Evolutionary conservation across 2,329 filamentous ascomycete genomes (phyloP), one percentile per base, ranked within the genome.

Genomic region (Calonectria pseudoturangicola): DNA sequence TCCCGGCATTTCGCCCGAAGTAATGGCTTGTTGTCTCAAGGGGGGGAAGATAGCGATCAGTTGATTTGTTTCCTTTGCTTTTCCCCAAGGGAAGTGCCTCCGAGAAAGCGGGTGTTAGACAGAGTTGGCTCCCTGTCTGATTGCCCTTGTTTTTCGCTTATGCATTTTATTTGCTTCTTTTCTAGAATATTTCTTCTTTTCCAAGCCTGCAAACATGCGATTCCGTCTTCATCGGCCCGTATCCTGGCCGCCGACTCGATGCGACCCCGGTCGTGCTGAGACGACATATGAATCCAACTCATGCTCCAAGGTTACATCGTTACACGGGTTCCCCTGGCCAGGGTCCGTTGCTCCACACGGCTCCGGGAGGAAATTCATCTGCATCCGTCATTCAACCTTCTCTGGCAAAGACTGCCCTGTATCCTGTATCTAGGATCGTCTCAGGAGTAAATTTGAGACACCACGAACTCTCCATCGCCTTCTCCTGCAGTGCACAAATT

Each of bases 241-340:
- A 68, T 68, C 73, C 73, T 71, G 65, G 70, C 15, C 47, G n/a
- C 9, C 69, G 65, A 30, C 50, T 70, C 41, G 66, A 71, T 63
- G 33, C 45, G 62, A 65, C 75, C 71, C 54, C 72, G 28, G 58
- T 77, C 51, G 43, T 63, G 66, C 71, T 77, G 76, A 72, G 74
- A 77, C 76, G 74, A 68, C 54, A 63, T 67, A 36, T 68, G 72
- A 66, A 69, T 73, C 71, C 68, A 51, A 66, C 65, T 47, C 39
- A 72, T 58, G 50, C 65, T 50, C 58, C 58, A 75, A 71, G 68
- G 76, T 75, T 72, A 75, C 70, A 77, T 72, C 66, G 72, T 65
- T 45, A 63, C 45, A n/a, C 67, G 50, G 47, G 66, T 71, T 68
- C 70, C 56, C 70, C 70, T 72, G 21, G 58, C 70, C 50, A 66